phyloP scores from a whole-genome alignment of 768 basidiomycete species.

The Tephrocybe sp. region DNA sequence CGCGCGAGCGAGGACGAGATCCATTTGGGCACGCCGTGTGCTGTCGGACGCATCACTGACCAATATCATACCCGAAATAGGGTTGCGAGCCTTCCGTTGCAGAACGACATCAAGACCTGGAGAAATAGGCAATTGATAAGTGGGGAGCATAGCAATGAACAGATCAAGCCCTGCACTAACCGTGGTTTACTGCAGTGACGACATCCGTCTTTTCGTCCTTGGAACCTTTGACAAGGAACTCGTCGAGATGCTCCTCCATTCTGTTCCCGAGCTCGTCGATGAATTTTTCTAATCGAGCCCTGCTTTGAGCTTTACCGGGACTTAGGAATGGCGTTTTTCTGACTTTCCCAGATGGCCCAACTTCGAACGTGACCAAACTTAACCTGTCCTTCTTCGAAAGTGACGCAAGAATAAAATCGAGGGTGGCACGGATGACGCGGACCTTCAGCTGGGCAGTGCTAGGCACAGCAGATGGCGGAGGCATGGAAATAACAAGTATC shows the following conservation, averaged over 20 bases:
- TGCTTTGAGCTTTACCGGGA: conserved; percentile 67
- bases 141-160: neutral
- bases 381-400: conserved; percentile 79
- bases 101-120: conserved; percentile 89
- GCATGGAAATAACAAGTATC: conserved; percentile 88
- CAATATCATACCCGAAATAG: conserved; percentile 88
- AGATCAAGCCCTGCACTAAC: conserved; percentile 33
- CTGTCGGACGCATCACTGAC: conserved; percentile 92
- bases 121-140: conserved; percentile 7
- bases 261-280: conserved; percentile 64
- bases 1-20: conserved; percentile 93
- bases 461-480: conserved; percentile 66
- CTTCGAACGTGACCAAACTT: conserved; percentile 91
- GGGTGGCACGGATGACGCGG: conserved; percentile 83
- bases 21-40: conserved; percentile 95
- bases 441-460: conserved; percentile 85
- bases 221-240: conserved; percentile 67
- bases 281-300: conserved; percentile 71
- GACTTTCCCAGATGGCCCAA: conserved; percentile 78
- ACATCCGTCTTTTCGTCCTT: conserved; percentile 97
- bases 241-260: conserved; percentile 42
- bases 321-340: conserved; percentile 93
- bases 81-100: conserved; percentile 91
- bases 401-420: conserved; percentile 84
- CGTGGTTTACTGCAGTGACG: conserved; percentile 97